phyloP scores from a whole-genome alignment of 2,329 filamentous ascomycete genomes.

The Aspergillus sp. region DNA sequence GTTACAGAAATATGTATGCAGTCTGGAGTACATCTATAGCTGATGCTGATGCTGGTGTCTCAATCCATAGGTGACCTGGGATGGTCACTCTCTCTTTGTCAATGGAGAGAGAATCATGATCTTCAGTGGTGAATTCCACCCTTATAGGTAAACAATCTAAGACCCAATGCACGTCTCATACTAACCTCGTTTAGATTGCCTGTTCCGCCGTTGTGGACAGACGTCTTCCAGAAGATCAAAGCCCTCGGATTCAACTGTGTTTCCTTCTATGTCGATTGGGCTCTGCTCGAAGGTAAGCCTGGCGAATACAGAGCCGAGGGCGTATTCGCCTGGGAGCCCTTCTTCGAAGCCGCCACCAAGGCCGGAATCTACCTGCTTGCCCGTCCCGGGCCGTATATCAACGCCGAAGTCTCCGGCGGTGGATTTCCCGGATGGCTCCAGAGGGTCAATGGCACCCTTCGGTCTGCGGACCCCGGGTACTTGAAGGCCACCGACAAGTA shows the following conservation, averaged over 20 bases:
- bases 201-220: constrained; percentile 63
- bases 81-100: constrained; percentile 69
- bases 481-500: constrained; percentile 67
- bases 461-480: constrained; percentile 63
- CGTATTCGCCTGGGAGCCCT: constrained; percentile 69
- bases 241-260: constrained; percentile 76
- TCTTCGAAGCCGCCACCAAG: constrained; percentile 71
- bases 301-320: constrained; percentile 70
- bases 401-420: constrained; percentile 73
- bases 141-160: constrained; percentile 51
- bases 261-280: constrained; percentile 79
- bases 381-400: constrained; percentile 71
- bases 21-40: neutral
- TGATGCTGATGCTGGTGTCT: neutral
- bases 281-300: constrained; percentile 69
- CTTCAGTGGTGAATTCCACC: constrained; percentile 73
- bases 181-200: constrained; percentile 47
- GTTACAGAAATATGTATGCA: constrained; percentile 54
- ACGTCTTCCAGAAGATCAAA: constrained; percentile 80
- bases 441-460: constrained; percentile 61
- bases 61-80: constrained; percentile 60
- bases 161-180: neutral
- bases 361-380: constrained; percentile 77
- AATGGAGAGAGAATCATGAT: constrained; percentile 68
- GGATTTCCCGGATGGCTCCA: constrained; percentile 81